A percentile compares a stretch with the other conserved stretches of the same genome.
Evolutionary conservation across 148 eudicot genomes (phyloP).

Genomic region (Selenicereus undatus): DNA sequence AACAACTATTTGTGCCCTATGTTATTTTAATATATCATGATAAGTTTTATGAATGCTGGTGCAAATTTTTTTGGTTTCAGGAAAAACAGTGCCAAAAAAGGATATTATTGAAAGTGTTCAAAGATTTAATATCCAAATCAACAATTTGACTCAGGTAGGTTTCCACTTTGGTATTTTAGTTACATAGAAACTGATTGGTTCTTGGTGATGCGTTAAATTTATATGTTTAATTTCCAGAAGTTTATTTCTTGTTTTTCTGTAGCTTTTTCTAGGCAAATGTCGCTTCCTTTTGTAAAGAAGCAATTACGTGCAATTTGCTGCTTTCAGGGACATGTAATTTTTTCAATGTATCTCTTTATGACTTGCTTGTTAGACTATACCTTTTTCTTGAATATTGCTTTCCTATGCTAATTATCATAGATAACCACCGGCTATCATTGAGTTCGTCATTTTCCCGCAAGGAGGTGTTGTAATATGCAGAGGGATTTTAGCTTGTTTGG

Average conservation of each 20-base stretch:
- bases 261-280: neutral
- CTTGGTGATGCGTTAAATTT: neutral
- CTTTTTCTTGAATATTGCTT: neutral
- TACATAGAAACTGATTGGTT: neutral
- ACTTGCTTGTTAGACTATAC: neutral
- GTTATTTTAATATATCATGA: neutral
- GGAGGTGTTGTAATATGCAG: neutral
- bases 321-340: neutral
- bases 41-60: slow-evolving; percentile 7
- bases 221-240: neutral
- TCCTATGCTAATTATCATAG: neutral
- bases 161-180: neutral
- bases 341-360: neutral
- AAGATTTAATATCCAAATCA: slow-evolving; percentile 89
- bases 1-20: neutral
- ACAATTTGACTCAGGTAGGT: slow-evolving; percentile 91
- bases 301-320: neutral
- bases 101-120: slow-evolving; percentile 57
- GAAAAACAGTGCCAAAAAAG: slow-evolving; percentile 58
- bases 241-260: neutral
- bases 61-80: slow-evolving; percentile 39
- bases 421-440: neutral
- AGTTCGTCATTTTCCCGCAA: neutral
- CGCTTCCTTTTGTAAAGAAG: neutral
- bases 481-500: neutral